phyloP scores from a whole-genome alignment of 129 eudicot species.

The Tagetes erecta region DNA sequence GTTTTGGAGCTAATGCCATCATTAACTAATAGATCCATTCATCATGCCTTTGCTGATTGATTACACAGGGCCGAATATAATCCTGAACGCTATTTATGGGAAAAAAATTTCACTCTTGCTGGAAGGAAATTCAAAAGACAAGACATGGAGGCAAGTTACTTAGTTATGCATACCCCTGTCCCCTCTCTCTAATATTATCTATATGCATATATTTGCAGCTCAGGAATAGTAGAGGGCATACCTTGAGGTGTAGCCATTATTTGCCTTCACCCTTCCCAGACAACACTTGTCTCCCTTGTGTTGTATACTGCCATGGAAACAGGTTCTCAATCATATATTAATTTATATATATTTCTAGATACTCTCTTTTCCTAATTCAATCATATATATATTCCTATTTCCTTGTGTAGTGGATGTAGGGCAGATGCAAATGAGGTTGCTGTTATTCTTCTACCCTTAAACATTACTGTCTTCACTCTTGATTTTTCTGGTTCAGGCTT shows the following conservation, averaged over 20 bases:
- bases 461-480: conserved; percentile 85
- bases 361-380: no score
- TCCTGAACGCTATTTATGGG: conserved; percentile 92
- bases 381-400: no score
- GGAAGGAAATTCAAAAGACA: conserved; percentile 78
- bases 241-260: conserved; percentile 83
- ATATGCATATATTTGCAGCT: conserved; percentile 53
- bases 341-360: no score
- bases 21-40: no score
- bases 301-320: conserved; percentile 98
- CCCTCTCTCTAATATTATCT: not conserved
- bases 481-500: conserved; percentile 99
- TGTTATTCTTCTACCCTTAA: conserved; percentile 81
- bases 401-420: conserved; percentile 73
- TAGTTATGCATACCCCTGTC: not conserved
- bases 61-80: conserved; percentile 78
- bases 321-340: conserved; percentile 40
- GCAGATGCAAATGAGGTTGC: conserved; percentile 99
- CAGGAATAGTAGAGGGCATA: conserved; percentile 73
- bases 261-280: conserved; percentile 69
- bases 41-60: not conserved
- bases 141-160: conserved; percentile 83
- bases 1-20: no score
- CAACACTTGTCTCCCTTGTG: conserved; percentile 77
- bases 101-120: conserved; percentile 71